A percentile compares a stretch with the other conserved stretches of the same genome.
phyloP scores from a whole-genome alignment of 2,329 filamentous ascomycete genomes.

The Fonsecaea monophora region DNA sequence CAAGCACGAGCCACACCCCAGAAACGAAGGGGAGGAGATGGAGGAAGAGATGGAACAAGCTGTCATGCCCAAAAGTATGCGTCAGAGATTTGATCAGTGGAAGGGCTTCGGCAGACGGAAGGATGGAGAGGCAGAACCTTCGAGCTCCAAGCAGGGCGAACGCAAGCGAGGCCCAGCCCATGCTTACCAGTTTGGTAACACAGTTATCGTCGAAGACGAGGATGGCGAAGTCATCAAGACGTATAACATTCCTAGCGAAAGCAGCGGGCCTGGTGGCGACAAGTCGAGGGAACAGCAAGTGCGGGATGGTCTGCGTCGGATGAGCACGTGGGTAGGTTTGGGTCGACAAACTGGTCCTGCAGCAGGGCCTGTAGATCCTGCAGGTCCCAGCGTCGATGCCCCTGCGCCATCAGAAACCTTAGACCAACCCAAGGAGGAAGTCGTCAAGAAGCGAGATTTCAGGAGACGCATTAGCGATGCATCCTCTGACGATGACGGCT shows the following conservation, averaged over 20 bases:
- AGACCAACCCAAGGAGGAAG: slow-evolving; percentile 38
- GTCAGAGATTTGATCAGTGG: slow-evolving; percentile 56
- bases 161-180: slow-evolving; percentile 62
- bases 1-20: slow-evolving; percentile 50
- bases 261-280: slow-evolving; percentile 38
- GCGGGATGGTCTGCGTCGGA: slow-evolving; percentile 61
- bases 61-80: slow-evolving; percentile 49
- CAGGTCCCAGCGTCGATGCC: slow-evolving; percentile 17
- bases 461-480: slow-evolving; percentile 19
- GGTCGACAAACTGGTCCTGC: slow-evolving; percentile 29
- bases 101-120: slow-evolving; percentile 53
- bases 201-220: slow-evolving; percentile 73
- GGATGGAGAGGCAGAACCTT: slow-evolving; percentile 39
- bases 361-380: slow-evolving; percentile 23
- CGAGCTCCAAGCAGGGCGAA: slow-evolving; percentile 41
- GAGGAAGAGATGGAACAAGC: slow-evolving; percentile 48
- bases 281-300: slow-evolving; percentile 45
- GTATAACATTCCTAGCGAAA: slow-evolving; percentile 63
- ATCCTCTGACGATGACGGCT: slow-evolving; percentile 55
- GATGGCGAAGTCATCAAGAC: slow-evolving; percentile 73
- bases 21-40: slow-evolving; percentile 53
- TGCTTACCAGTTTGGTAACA: slow-evolving; percentile 72
- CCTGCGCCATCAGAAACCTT: slow-evolving; percentile 43
- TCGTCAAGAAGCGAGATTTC: slow-evolving; percentile 43
- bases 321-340: slow-evolving; percentile 67